Percentiles rank a stretch among this genome's conserved stretches.
Evolutionary conservation across 305 asterid species (phyloP).

Genomic region (Fraxinus paxiana): DNA sequence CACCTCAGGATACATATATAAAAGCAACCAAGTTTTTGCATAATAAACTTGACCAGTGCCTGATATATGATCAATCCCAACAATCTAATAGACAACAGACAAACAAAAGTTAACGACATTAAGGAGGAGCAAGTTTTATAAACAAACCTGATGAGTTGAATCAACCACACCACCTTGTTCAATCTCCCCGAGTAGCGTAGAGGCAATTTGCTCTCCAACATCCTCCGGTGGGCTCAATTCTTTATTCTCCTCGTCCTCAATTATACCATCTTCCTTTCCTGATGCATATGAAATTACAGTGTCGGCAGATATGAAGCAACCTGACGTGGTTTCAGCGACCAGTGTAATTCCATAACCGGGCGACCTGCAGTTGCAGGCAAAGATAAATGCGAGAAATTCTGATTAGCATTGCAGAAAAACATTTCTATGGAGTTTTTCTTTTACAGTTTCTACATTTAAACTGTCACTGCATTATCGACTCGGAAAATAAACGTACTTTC

Average conservation of each 20-base stretch:
- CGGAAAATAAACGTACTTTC: constrained; percentile 49
- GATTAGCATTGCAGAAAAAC: neutral
- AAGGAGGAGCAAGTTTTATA: neutral
- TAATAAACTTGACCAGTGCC: neutral
- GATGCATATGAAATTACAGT: constrained; percentile 52
- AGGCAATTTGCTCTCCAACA: constrained; percentile 67
- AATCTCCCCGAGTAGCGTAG: constrained; percentile 59
- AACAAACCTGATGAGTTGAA: constrained; percentile 94
- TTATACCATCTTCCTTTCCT: constrained; percentile 43
- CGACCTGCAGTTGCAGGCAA: constrained; percentile 49
- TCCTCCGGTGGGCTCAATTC: constrained; percentile 63
- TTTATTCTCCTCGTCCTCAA: constrained; percentile 51
- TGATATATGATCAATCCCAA: neutral
- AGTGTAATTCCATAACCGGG: constrained; percentile 89
- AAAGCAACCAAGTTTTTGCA: neutral
- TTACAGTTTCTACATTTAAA: neutral
- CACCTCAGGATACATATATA: neutral
- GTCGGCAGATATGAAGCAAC: constrained; percentile 72
- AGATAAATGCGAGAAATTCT: neutral
- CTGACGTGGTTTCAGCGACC: constrained; percentile 80
- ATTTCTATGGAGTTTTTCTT: constrained; percentile 1
- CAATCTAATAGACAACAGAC: neutral
- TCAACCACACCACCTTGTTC: constrained; percentile 94
- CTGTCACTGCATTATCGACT: neutral
- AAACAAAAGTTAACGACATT: neutral